Percentiles rank a stretch among this genome's conserved stretches.
phyloP scores from a whole-genome alignment of 1,284 basidiomycete genomes.

The Anthracocystis setariae region DNA sequence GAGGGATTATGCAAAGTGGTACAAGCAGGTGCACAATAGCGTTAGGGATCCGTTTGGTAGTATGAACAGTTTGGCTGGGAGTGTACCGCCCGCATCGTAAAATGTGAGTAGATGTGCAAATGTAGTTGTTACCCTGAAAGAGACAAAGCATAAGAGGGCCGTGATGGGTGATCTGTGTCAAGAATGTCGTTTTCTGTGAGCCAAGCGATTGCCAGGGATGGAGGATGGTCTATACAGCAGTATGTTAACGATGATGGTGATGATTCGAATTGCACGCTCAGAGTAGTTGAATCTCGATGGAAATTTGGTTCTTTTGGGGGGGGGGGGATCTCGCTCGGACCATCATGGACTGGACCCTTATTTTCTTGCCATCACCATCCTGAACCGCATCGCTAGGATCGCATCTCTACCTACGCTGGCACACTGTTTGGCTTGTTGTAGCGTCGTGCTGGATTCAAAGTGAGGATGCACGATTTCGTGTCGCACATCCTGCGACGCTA shows the following conservation, averaged over 20 bases:
- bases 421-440: background rate
- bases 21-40: slow-evolving; percentile 56
- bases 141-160: no score
- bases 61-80: slow-evolving; percentile 36
- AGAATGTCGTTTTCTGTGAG: no score
- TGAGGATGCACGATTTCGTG: slow-evolving; percentile 64
- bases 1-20: slow-evolving; percentile 64
- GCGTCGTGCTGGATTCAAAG: background rate
- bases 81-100: slow-evolving; percentile 26
- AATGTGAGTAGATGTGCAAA: no score
- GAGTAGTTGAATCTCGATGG: no score
- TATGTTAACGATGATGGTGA: no score
- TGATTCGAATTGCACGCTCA: no score
- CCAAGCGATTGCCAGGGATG: no score
- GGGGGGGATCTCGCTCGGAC: slow-evolving; percentile 11
- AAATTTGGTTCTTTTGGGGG: no score
- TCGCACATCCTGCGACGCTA: slow-evolving; percentile 87
- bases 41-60: slow-evolving; percentile 62
- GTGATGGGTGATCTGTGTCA: no score
- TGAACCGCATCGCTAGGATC: no score
- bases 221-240: no score
- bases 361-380: slow-evolving; percentile 4
- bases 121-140: no score
- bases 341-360: slow-evolving; percentile 11
- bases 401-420: background rate